Conservation (phyloP, 2,329 filamentous ascomycete species). For the Trichoderma arundinaceum region DNA sequence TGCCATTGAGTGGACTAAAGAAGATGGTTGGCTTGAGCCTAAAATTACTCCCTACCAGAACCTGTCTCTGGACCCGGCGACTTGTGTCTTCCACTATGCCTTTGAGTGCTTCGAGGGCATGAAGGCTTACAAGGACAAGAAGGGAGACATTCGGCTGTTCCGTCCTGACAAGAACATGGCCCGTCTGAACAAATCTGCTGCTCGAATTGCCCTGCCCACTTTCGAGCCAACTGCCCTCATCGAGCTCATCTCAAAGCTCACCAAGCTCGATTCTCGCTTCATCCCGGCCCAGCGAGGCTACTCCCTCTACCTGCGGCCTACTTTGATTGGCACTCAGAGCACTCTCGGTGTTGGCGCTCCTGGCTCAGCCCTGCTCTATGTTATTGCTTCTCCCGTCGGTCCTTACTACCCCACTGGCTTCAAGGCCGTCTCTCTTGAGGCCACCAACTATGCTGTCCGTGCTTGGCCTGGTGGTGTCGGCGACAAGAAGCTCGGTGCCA, state of each 20-base stretch:
- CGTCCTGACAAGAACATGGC: slow-evolving; percentile 96
- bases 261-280: slow-evolving; percentile 82
- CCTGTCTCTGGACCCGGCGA: slow-evolving; percentile 92
- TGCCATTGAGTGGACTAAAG: slow-evolving; percentile 87
- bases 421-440: slow-evolving; percentile 94
- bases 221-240: slow-evolving; percentile 77
- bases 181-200: slow-evolving; percentile 87
- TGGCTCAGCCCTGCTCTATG: slow-evolving; percentile 86
- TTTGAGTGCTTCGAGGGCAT: slow-evolving; percentile 99
- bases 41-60: slow-evolving; percentile 94
- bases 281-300: slow-evolving; percentile 88
- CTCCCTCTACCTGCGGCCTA: slow-evolving; percentile 93
- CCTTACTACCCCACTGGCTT: slow-evolving; percentile 99
- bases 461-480: slow-evolving; percentile 98
- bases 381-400: slow-evolving; percentile 95
- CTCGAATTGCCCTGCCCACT: slow-evolving; percentile 89
- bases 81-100: slow-evolving; percentile 97
- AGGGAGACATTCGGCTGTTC: slow-evolving; percentile 83
- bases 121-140: slow-evolving; percentile 95
- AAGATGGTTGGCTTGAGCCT: slow-evolving; percentile 81
- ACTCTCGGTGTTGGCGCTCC: slow-evolving; percentile 94
- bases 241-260: slow-evolving; percentile 80
- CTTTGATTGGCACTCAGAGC: slow-evolving; percentile 95
- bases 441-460: slow-evolving; percentile 93
- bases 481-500: slow-evolving; percentile 97